phyloP scores from a whole-genome alignment of 495 filamentous ascomycete species.

The Annulohypoxylon nitens region DNA sequence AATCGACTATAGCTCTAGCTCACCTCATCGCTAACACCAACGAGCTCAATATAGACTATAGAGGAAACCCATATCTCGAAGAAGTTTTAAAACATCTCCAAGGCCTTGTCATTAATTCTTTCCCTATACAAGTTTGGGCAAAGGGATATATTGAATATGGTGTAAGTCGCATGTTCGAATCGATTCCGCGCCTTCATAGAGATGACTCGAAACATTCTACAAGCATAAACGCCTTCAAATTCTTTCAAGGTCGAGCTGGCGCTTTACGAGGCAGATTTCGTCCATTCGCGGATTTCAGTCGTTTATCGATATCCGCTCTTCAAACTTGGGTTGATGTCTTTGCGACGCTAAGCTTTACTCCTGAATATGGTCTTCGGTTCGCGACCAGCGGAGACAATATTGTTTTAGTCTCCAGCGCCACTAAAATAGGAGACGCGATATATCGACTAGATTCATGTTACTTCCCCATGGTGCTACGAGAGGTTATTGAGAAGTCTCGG shows the following conservation, averaged over 20 bases:
- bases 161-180: neutral
- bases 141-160: neutral
- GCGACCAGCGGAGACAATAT: slow-evolving; percentile 8
- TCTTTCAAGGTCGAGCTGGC: neutral
- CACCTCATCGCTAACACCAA: neutral
- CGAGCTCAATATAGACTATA: neutral
- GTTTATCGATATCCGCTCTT: slow-evolving; percentile 6
- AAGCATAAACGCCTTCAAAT: neutral
- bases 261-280: neutral
- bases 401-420: neutral
- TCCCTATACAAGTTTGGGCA: neutral
- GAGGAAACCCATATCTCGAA: neutral
- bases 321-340: slow-evolving; percentile 19
- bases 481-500: neutral
- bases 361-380: slow-evolving; percentile 14
- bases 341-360: neutral
- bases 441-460: slow-evolving; percentile 21
- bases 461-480: slow-evolving; percentile 15
- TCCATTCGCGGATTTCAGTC: neutral
- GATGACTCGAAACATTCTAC: neutral
- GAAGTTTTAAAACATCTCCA: neutral
- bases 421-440: slow-evolving; percentile 9
- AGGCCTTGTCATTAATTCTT: neutral
- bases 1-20: neutral
- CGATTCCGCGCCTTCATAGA: neutral